phyloP scores from a whole-genome alignment of 1,139 yeast genomes.

The Debaryomyces sp. region DNA sequence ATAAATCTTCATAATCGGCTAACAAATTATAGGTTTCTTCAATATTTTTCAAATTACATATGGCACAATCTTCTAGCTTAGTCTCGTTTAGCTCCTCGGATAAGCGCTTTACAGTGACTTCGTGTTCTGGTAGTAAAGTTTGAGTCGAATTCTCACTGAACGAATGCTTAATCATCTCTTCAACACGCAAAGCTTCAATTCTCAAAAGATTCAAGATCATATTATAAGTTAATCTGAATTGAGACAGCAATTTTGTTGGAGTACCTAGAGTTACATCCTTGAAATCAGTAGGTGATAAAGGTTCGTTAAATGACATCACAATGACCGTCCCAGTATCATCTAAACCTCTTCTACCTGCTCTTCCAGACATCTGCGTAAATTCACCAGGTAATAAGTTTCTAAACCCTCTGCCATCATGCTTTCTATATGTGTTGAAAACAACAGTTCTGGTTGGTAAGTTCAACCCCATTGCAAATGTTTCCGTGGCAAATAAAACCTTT shows the following conservation, averaged over 20 bases:
- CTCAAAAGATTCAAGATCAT: slow-evolving; percentile 92
- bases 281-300: slow-evolving; percentile 61
- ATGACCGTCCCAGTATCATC: slow-evolving; percentile 96
- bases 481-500: slow-evolving; percentile 93
- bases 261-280: slow-evolving; percentile 83
- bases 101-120: slow-evolving; percentile 59
- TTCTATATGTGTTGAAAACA: slow-evolving; percentile 79
- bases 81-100: slow-evolving; percentile 48
- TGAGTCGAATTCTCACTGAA: slow-evolving; percentile 92
- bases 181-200: slow-evolving; percentile 92
- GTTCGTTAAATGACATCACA: slow-evolving; percentile 80
- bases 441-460: slow-evolving; percentile 97
- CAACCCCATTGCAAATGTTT: slow-evolving; percentile 97
- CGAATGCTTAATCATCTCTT: slow-evolving; percentile 95
- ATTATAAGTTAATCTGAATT: slow-evolving; percentile 90
- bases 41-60: slow-evolving; percentile 41
- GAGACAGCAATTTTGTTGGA: slow-evolving; percentile 88
- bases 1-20: slow-evolving; percentile 45
- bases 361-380: slow-evolving; percentile 98
- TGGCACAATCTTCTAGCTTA: slow-evolving; percentile 39
- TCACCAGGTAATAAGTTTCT: slow-evolving; percentile 91
- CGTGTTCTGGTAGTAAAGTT: slow-evolving; percentile 83
- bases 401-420: slow-evolving; percentile 86
- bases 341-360: slow-evolving; percentile 97
- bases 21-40: slow-evolving; percentile 49